Evolutionary conservation across 257 asterid species (phyloP), one percentile per base, ranked within the genome.

Genomic region (Penstemon eatonii): DNA sequence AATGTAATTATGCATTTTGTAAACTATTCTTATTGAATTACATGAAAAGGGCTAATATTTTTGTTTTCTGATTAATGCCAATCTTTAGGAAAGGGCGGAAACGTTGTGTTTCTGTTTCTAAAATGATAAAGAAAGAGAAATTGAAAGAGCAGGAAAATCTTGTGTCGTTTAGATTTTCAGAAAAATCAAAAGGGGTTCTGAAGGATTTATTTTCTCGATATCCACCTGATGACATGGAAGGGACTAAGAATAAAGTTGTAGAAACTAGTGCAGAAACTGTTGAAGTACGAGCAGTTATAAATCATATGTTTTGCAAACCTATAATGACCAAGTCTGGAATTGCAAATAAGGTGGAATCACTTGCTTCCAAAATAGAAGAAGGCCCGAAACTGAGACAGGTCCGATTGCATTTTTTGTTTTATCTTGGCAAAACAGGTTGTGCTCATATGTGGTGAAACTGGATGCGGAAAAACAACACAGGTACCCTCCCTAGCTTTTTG

Each of bases 401-500:
- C 57, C 69, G 42, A 66, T 62, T 45, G 33, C 33, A 25, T 33
- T 43, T 7, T 15, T 63, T 36, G 49, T 41, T 10, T 63, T 68
- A 44, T 79, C 73, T 58, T 67, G 51, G 63, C 45, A 51, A 25
- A 72, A 69, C 89, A 93, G 99, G 97, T 90, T 12, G 93, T 93
- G 70, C 96, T 93, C 69, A 78, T 93, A 73, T 83, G 95, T 76
- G 99, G 99, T 80, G 96, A 90, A 87, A 93, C 99, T 73, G 99
- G 99, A 68, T 93, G 99, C 44, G 99, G 96, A 53, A 92, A 92
- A 83, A 92, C 96, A 13, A 92, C 98, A 25, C 96, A 89, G 98
- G 96, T 87, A 74, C 56, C 61, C 9, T 45, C 43, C 52, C 67
- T 45, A 65, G 18, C 40, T 49, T 43, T 72, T 59, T 59, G 55